These are phyloP conservation scores for Orbilia javanica DNA, from an alignment of 2,329 filamentous ascomycete species.

Conservation along the genomic window DNA sequence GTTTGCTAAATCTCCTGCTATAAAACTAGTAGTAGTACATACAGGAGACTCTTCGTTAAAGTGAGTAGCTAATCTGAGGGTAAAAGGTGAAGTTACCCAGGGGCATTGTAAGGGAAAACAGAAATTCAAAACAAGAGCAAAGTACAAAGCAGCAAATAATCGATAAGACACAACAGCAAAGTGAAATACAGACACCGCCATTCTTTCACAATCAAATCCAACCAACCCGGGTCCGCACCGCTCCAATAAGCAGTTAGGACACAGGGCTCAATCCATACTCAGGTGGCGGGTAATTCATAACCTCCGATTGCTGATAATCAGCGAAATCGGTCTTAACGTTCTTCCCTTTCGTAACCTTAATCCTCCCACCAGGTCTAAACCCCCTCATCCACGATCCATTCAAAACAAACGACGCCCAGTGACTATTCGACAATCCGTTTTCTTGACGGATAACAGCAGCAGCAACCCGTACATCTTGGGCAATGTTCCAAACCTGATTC, in stretches of 20 bases:
- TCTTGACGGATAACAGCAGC: slow-evolving; percentile 6
- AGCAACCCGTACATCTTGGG: slow-evolving; percentile 4
- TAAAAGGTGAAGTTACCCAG: not conserved
- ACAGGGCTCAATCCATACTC: not conserved
- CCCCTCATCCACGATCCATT: slow-evolving; percentile 50
- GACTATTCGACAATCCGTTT: not conserved
- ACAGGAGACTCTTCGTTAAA: slow-evolving; percentile 7
- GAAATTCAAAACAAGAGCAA: not conserved
- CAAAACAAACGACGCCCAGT: slow-evolving; percentile 47
- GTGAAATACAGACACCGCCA: too few species aligned
- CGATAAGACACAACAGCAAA: too few species aligned
- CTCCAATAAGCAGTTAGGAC: not conserved
- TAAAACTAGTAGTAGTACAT: not conserved
- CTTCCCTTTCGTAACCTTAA: slow-evolving; percentile 4
- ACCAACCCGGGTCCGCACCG: too few species aligned
- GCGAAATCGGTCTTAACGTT: slow-evolving; percentile 28
- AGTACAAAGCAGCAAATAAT: not conserved
- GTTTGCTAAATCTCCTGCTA: not conserved
- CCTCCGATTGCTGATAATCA: slow-evolving; percentile 15
- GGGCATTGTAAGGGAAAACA: not conserved
- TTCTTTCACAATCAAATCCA: too few species aligned
- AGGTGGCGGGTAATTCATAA: not conserved
- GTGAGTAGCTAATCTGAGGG: not conserved
- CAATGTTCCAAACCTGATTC: slow-evolving; percentile 40
- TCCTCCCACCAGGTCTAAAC: slow-evolving; percentile 32